Evolutionary conservation across 2,329 filamentous ascomycete species (phyloP).

Genomic region (Colletotrichum sp.): DNA sequence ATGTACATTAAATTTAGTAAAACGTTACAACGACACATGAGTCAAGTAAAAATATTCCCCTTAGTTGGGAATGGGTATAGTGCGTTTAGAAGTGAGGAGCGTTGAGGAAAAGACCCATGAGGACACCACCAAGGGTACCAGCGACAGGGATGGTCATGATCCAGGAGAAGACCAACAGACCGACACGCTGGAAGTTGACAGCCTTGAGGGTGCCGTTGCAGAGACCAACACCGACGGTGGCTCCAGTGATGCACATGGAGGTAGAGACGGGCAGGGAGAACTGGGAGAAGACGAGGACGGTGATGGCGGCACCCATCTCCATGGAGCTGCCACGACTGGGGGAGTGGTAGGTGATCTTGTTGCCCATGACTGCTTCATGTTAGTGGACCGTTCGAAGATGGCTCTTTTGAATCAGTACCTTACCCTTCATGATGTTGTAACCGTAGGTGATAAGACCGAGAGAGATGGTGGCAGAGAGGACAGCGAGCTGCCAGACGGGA

Average conservation of each 20-base stretch:
- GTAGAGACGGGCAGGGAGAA: slow-evolving; percentile 78
- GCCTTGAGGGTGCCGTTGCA: slow-evolving; percentile 75
- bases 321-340: slow-evolving; percentile 67
- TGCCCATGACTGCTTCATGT: slow-evolving; percentile 70
- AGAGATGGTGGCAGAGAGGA: slow-evolving; percentile 67
- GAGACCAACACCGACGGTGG: slow-evolving; percentile 77
- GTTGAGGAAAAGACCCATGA: slow-evolving; percentile 45
- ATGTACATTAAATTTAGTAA: slow-evolving; percentile 14
- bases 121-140: slow-evolving; percentile 41
- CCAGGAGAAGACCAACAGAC: slow-evolving; percentile 70
- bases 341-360: slow-evolving; percentile 76
- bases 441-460: slow-evolving; percentile 75
- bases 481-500: slow-evolving; percentile 77
- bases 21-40: neutral
- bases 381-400: slow-evolving; percentile 10
- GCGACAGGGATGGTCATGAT: slow-evolving; percentile 53
- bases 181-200: slow-evolving; percentile 77
- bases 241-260: slow-evolving; percentile 80
- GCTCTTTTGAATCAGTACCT: slow-evolving; percentile 23
- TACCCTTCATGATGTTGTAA: slow-evolving; percentile 84
- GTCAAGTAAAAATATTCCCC: neutral
- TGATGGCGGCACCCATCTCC: slow-evolving; percentile 81
- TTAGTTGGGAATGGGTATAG: neutral
- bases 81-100: slow-evolving; percentile 30
- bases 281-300: slow-evolving; percentile 77